phyloP scores from a whole-genome alignment of 257 asterid species.

The Dorcoceras hygrometricum region DNA sequence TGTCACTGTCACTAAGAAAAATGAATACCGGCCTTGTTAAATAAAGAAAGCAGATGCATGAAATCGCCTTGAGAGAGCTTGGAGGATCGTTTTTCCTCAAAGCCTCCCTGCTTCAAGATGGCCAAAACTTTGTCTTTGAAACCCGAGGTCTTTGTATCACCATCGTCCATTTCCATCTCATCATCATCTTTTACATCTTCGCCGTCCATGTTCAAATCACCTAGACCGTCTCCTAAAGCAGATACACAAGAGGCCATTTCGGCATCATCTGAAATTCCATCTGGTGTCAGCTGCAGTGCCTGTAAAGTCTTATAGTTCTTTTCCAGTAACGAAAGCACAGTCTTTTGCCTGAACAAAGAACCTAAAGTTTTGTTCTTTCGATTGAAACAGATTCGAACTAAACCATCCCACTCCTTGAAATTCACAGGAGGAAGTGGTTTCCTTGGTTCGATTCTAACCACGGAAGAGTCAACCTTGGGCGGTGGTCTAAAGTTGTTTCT shows the following conservation, averaged over 20 bases:
- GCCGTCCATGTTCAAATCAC: slow-evolving; percentile 53
- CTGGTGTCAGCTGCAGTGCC: slow-evolving; percentile 54
- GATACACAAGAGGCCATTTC: slow-evolving; percentile 56
- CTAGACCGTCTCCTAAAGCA: slow-evolving; percentile 71
- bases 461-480: slow-evolving; percentile 94
- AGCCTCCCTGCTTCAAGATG: slow-evolving; percentile 65
- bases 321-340: slow-evolving; percentile 63
- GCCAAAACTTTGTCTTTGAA: slow-evolving; percentile 62
- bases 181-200: slow-evolving; percentile 62
- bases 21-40: slow-evolving; percentile 80
- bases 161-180: slow-evolving; percentile 76
- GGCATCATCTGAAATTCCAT: slow-evolving; percentile 42
- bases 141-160: slow-evolving; percentile 51
- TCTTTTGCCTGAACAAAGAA: slow-evolving; percentile 72
- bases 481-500: slow-evolving; percentile 96
- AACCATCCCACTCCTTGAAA: slow-evolving; percentile 97
- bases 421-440: slow-evolving; percentile 74
- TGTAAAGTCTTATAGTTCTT: slow-evolving; percentile 87
- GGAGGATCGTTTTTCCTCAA: slow-evolving; percentile 72
- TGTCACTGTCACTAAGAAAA: slow-evolving; percentile 46
- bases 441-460: slow-evolving; percentile 88
- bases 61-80: slow-evolving; percentile 80
- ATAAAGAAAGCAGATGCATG: slow-evolving; percentile 74
- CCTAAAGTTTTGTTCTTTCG: slow-evolving; percentile 84
- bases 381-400: slow-evolving; percentile 86